A percentile compares a stretch with the other conserved stretches of the same genome.
These are phyloP conservation scores for Furcasterigmium sp. DNA, from an alignment of 2,329 filamentous ascomycete species.

Conservation along the genomic window DNA sequence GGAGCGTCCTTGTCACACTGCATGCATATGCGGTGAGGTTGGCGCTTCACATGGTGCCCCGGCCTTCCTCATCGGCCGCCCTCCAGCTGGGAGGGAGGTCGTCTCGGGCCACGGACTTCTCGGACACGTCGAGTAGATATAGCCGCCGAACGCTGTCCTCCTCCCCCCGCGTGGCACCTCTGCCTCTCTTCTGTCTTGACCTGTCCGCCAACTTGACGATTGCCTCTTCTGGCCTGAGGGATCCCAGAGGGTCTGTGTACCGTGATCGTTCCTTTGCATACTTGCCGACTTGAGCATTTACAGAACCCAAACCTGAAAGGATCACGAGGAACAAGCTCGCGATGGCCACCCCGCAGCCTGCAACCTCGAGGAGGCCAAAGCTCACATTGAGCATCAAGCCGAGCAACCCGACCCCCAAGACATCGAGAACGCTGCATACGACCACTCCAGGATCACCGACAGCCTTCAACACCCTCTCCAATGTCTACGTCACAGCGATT, in stretches of 20 bases:
- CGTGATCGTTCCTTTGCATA: not conserved
- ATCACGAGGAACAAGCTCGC: not conserved
- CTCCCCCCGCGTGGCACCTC: not conserved
- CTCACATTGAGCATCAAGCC: constrained; percentile 51
- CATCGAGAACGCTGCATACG: constrained; percentile 37
- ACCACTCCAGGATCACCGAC: constrained; percentile 56
- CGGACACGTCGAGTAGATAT: constrained; percentile 11
- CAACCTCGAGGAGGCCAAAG: constrained; percentile 43
- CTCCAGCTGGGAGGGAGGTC: not conserved
- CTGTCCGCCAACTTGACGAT: not conserved
- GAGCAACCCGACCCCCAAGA: constrained; percentile 27
- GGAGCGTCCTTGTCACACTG: constrained; percentile 1
- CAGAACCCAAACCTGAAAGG: too few relatives aligned
- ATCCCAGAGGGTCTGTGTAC: not conserved
- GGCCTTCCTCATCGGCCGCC: not conserved
- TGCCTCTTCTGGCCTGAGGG: not conserved
- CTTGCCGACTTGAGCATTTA: too few relatives aligned
- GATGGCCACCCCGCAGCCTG: constrained; percentile 32
- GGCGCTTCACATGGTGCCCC: constrained; percentile 1
- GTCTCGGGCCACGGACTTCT: not conserved
- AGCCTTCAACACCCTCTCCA: constrained; percentile 61
- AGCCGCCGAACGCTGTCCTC: constrained; percentile 15
- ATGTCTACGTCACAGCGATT: constrained; percentile 59
- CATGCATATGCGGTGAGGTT: constrained; percentile 4
- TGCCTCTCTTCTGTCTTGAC: not conserved